Base-by-base conservation (phyloP, 1,139 yeast species). In the Pichia sp. region DNA sequence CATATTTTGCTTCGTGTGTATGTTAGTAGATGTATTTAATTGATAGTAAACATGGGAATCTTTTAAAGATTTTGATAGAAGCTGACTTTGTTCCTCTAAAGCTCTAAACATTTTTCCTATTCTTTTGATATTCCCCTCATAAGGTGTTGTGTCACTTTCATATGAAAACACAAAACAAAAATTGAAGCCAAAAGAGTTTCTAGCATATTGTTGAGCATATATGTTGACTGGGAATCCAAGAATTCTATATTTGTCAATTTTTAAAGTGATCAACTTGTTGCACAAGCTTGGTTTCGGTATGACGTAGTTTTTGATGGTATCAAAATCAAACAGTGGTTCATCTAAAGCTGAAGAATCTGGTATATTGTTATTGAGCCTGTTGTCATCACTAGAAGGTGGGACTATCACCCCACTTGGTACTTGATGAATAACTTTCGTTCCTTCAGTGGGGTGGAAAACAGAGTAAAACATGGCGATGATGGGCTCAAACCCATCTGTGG, bases 261-360 rank as follows among this genome's bases (percentile, higher is more conserved):
- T 85, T 61, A 90, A 77, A 1, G 95, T 80, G 15, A 95, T 78
- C 40, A 93, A 75, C 57, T 86, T 79, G 68, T 93, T 90, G 70
- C 98, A 93, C 43, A 95, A 75, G 54, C 86, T 90, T 0, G 96
- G 93, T 67, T 93, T 93, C 5, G 99, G 99, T 34, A 93, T 92
- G 50, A 93, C 82, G 67, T 89, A 93, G 73, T 90, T 92, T 67
- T 89, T 89, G 47, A 95, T 84, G 2, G 88, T 78, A 67, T 90
- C 95, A 70, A 95, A 93, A 64, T 88, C 85, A 65, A 92, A 84
- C 38, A 87, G 71, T 43, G 81, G 78, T 44, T 73, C 69, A 8
- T 68, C 63, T 45, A 74, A 53, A 11, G 75, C 70, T 48, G 77
- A 61, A 57, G 72, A 57, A 67, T 73, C 67, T 1, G 54, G 54